A percentile compares a stretch with the other conserved stretches of the same genome.
Evolutionary conservation across 2,329 filamentous ascomycete genomes (phyloP).

Genomic region (Sporothrix protearum): DNA sequence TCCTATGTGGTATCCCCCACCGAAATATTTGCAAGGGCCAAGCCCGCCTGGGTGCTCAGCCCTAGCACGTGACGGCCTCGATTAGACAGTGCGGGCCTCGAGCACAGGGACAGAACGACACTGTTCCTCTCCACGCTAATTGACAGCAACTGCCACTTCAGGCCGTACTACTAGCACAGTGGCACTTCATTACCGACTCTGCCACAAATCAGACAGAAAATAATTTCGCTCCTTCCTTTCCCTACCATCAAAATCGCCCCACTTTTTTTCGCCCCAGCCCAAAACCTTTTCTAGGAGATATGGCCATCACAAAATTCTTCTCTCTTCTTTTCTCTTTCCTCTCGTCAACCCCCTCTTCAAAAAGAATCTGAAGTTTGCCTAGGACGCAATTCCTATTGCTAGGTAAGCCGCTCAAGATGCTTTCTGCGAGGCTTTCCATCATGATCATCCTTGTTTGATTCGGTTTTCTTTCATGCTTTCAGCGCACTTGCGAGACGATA

Average conservation of each 20-base stretch:
- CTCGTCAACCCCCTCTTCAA: slow-evolving; percentile 21
- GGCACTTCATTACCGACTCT: background rate
- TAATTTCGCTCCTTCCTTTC: slow-evolving; percentile 3
- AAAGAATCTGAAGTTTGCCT: slow-evolving; percentile 31
- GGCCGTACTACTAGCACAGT: slow-evolving; percentile 9
- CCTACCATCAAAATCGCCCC: background rate
- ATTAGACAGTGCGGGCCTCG: background rate
- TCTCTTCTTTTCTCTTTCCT: slow-evolving; percentile 12
- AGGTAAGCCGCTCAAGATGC: slow-evolving; percentile 31
- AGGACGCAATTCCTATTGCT: slow-evolving; percentile 33
- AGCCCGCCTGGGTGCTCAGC: slow-evolving; percentile 7
- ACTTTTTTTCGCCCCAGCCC: slow-evolving; percentile 1
- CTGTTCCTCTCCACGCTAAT: background rate
- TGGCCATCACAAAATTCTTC: slow-evolving; percentile 2
- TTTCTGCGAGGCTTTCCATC: slow-evolving; percentile 20
- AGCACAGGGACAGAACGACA: background rate
- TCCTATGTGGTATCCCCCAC: background rate
- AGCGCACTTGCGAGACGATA: slow-evolving; percentile 29
- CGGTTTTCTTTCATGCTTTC: slow-evolving; percentile 29
- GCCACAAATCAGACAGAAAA: slow-evolving; percentile 13
- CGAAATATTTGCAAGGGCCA: slow-evolving; percentile 17
- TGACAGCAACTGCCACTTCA: background rate
- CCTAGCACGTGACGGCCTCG: slow-evolving; percentile 27
- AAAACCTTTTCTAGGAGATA: background rate
- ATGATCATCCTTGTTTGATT: slow-evolving; percentile 17